Evolutionary conservation across 2,329 filamentous ascomycete species (phyloP), one percentile per base, ranked within the genome.

Genomic region (Coleophoma cylindrospora): DNA sequence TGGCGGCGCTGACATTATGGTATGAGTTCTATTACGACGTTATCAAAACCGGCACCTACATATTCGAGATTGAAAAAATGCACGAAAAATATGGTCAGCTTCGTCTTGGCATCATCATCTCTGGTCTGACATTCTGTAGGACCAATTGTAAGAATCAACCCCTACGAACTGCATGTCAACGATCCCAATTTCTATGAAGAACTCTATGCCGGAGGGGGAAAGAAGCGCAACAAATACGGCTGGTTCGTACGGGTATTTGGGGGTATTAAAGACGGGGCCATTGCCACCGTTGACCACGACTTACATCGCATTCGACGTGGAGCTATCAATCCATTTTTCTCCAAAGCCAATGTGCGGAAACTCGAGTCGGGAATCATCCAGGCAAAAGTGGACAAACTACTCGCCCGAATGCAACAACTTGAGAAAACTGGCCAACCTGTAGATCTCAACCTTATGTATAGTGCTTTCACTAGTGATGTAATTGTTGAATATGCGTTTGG

Each of bases 401-500:
- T 50, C 0, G 45, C 17, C 9, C 21, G 21, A 8, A 19, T 43
- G 5, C 14, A 21, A 1, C 10, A 8, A 13, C 12, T 12, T 21
- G n/a, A 13, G 9, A 45, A 37, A 38, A 45, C n/a, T 6, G 40
- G 19, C 17, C 40, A 53, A 45, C 40, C 51, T 9, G 55, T 66
- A n/a, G 59, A 65, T 50, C 45, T 63, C 13, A 56, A 62, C 47
- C 57, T 61, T 47, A 58, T 50, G 22, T 63, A 61, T 47, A 57
- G 60, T 34, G 54, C 61, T 12, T 49, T 67, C 11, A 61, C 58
- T 1, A 54, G 62, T 12, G 64, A 66, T 48, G 54, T 66, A 15
- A 62, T 64, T 32, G 60, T 61, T 9, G 59, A 66, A n/a, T 66
- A 65, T 50, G 58, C 61, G 1, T 67, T 67, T 43, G 62, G 52